phyloP scores from a whole-genome alignment of 2,329 filamentous ascomycete genomes.

The Alternaria alternata region DNA sequence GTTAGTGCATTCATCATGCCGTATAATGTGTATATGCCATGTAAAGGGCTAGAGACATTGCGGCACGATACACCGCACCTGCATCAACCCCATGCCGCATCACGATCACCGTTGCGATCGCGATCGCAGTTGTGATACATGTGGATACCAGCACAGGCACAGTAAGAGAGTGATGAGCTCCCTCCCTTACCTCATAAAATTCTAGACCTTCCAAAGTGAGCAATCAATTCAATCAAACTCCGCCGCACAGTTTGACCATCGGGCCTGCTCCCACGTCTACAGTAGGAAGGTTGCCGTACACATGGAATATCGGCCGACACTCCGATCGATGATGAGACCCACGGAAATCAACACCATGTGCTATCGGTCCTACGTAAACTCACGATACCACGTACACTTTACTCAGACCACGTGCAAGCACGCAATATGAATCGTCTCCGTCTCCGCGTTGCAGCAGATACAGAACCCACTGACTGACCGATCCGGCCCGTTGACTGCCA shows the following conservation, averaged over 20 bases:
- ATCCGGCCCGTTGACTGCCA: conserved; percentile 1
- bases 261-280: not conserved
- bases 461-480: not conserved
- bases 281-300: not conserved
- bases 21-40: not conserved
- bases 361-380: not conserved
- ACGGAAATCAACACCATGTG: not conserved
- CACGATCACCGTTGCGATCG: not conserved
- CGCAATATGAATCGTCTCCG: not conserved
- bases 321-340: not conserved
- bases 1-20: not conserved
- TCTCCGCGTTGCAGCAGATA: not conserved
- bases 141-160: not conserved
- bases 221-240: not conserved
- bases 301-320: not conserved
- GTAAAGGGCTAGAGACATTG: not conserved
- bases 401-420: not conserved
- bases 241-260: not conserved
- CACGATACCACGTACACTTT: not conserved
- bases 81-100: not conserved
- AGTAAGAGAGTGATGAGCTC: not conserved
- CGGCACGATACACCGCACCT: not conserved
- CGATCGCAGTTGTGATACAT: not conserved
- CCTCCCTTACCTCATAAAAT: not conserved
- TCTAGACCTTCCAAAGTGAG: conserved; percentile 1